phyloP scores from a whole-genome alignment of 768 basidiomycete species.

The Saitozyma podzolica region DNA sequence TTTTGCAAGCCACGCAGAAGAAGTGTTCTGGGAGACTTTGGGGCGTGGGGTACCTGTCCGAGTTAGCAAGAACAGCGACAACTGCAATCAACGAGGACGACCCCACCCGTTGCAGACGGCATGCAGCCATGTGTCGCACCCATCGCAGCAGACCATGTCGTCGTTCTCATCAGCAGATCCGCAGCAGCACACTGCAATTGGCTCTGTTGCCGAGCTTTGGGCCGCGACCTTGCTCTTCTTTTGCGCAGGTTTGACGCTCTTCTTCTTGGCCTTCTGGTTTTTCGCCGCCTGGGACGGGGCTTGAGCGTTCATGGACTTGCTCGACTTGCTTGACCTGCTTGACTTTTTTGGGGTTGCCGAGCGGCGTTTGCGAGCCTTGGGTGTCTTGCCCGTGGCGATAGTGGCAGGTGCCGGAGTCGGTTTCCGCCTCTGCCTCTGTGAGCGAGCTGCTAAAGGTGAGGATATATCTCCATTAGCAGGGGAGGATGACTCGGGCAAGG shows the following conservation, averaged over 20 bases:
- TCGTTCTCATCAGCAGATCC: background rate
- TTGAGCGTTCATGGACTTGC: background rate
- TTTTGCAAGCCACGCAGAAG: conserved; percentile 11
- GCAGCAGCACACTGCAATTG: no score
- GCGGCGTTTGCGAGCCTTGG: background rate
- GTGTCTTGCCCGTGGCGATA: background rate
- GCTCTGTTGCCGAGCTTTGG: background rate
- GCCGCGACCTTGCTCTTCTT: background rate
- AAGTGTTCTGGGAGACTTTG: background rate
- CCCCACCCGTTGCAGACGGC: conserved; percentile 19
- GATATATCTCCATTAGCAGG: no score
- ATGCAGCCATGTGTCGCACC: conserved; percentile 18
- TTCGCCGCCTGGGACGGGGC: background rate
- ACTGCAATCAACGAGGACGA: no score
- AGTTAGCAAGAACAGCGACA: no score
- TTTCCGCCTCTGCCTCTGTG: no score
- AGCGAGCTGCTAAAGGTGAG: no score
- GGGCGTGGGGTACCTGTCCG: no score
- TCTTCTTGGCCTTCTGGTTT: background rate
- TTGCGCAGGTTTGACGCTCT: background rate
- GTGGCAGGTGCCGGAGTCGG: background rate
- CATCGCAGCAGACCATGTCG: conserved; percentile 11
- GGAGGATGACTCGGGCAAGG: no score
- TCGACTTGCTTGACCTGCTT: background rate
- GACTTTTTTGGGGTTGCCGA: conserved; percentile 1